phyloP scores from a whole-genome alignment of 768 basidiomycete genomes.

The Hypholoma sublateritium region DNA sequence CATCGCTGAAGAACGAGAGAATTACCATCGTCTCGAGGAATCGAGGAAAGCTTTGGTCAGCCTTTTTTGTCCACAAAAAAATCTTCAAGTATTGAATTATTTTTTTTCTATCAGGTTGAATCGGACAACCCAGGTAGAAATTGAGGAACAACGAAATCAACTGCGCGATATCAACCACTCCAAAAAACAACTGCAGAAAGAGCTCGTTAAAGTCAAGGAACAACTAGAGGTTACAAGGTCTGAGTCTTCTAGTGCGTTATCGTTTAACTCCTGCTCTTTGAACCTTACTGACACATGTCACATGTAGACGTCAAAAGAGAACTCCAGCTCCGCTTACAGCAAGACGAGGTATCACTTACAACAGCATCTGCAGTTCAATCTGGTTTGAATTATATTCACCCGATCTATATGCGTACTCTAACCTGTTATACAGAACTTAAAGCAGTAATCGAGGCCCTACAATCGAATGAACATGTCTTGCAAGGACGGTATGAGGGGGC shows the following conservation, averaged over 20 bases:
- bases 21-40: slow-evolving; percentile 64
- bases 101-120: slow-evolving; percentile 46
- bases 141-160: slow-evolving; percentile 65
- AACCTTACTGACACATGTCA: no score
- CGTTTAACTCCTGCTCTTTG: not conserved
- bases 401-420: not conserved
- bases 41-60: slow-evolving; percentile 69
- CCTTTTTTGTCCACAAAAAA: not conserved
- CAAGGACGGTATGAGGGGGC: slow-evolving; percentile 63
- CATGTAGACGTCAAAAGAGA: slow-evolving; percentile 56
- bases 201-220: slow-evolving; percentile 52
- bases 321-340: slow-evolving; percentile 58
- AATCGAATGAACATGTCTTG: slow-evolving; percentile 58
- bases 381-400: slow-evolving; percentile 34
- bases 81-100: not conserved
- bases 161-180: slow-evolving; percentile 54
- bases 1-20: slow-evolving; percentile 59
- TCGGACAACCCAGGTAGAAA: slow-evolving; percentile 58
- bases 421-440: slow-evolving; percentile 48
- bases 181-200: slow-evolving; percentile 59
- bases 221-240: slow-evolving; percentile 59
- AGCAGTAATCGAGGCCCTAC: slow-evolving; percentile 63
- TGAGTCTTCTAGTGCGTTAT: slow-evolving; percentile 53
- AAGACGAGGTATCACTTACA: slow-evolving; percentile 59
- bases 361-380: slow-evolving; percentile 59